Conservation (phyloP, 2,329 filamentous ascomycete genomes). For the Aspergillus awamori region DNA sequence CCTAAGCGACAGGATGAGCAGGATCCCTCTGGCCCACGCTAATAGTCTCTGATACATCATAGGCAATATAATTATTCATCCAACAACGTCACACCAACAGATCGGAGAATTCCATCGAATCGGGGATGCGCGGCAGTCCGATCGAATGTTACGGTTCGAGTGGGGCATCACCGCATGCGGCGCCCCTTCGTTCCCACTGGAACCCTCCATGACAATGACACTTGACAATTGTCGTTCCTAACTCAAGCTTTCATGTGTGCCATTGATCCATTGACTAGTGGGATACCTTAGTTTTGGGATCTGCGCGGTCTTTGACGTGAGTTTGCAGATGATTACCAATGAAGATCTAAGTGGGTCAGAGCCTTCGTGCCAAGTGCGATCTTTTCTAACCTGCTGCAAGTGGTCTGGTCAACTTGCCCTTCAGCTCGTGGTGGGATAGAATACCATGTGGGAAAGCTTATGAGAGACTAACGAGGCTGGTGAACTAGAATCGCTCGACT, state of each 20-base stretch:
- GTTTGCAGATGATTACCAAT: not conserved
- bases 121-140: not conserved
- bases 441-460: no score
- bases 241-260: not conserved
- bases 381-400: no score
- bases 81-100: not conserved
- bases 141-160: not conserved
- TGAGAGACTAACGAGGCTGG: no score
- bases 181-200: not conserved
- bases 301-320: not conserved
- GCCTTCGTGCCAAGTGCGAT: no score
- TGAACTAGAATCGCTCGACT: no score
- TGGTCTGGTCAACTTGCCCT: no score
- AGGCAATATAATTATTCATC: no score
- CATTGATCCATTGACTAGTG: not conserved
- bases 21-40: no score
- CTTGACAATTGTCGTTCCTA: not conserved
- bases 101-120: not conserved
- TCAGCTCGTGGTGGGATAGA: no score
- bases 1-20: no score
- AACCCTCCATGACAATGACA: not conserved
- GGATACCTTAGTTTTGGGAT: not conserved
- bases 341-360: no score
- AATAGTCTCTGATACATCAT: no score
- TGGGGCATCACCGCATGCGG: not conserved